phyloP scores from a whole-genome alignment of 2,329 filamentous ascomycete genomes.

The Bipolaris victoriae region DNA sequence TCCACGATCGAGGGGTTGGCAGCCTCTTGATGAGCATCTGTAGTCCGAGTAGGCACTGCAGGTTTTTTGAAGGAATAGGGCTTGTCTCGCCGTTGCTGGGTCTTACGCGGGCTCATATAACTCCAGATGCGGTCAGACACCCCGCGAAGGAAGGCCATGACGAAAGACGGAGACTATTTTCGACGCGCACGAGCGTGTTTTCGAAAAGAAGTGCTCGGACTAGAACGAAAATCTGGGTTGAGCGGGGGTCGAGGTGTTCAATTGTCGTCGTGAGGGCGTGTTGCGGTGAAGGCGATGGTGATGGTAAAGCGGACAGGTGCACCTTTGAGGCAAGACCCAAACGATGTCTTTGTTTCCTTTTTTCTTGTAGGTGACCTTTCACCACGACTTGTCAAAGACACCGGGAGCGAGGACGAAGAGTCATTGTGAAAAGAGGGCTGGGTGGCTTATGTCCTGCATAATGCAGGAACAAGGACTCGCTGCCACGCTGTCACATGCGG shows the following conservation, averaged over 20 bases:
- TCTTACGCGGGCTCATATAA: slow-evolving; percentile 53
- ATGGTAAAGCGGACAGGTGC: slow-evolving; percentile 15
- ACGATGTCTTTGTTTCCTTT: slow-evolving; percentile 20
- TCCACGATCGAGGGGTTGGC: slow-evolving; percentile 19
- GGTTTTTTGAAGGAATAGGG: slow-evolving; percentile 50
- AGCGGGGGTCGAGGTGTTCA: slow-evolving; percentile 1
- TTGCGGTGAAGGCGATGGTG: slow-evolving; percentile 25
- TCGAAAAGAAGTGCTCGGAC: background rate
- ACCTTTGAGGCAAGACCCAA: slow-evolving; percentile 11
- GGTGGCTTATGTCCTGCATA: slow-evolving; percentile 9
- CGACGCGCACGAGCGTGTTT: background rate
- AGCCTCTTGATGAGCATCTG: slow-evolving; percentile 4
- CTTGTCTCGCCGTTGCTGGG: slow-evolving; percentile 44
- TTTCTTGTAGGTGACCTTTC: slow-evolving; percentile 11
- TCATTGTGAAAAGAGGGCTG: slow-evolving; percentile 27
- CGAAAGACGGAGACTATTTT: background rate
- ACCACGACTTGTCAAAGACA: slow-evolving; percentile 20
- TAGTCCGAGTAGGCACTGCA: slow-evolving; percentile 23
- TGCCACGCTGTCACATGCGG: slow-evolving; percentile 19
- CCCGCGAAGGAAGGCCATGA: slow-evolving; percentile 41
- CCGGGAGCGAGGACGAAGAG: slow-evolving; percentile 16
- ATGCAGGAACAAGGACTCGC: slow-evolving; percentile 16
- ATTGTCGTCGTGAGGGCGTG: slow-evolving; percentile 3
- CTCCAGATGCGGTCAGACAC: slow-evolving; percentile 51
- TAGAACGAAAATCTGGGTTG: background rate